Percentiles rank a stretch among this genome's conserved stretches.
phyloP scores from a whole-genome alignment of 805 yeast genomes.

The Pichia paraexigua region DNA sequence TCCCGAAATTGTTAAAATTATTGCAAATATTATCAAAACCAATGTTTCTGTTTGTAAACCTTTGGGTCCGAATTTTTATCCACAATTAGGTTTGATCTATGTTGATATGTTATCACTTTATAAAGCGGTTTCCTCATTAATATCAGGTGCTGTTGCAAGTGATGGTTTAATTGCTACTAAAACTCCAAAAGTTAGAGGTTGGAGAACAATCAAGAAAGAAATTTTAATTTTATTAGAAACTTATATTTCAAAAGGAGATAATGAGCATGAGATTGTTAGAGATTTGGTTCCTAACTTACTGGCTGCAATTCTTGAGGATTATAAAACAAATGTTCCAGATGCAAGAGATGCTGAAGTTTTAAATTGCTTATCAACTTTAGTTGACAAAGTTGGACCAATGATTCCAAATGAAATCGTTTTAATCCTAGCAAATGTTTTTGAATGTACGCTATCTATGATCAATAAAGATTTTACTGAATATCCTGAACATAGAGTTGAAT shows the following conservation, averaged over 20 bases:
- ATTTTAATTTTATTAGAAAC: constrained; percentile 82
- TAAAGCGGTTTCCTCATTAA: constrained; percentile 80
- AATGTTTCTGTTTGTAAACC: constrained; percentile 94
- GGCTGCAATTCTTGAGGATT: constrained; percentile 81
- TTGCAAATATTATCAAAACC: constrained; percentile 90
- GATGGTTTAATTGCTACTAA: constrained; percentile 89
- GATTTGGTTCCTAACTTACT: constrained; percentile 79
- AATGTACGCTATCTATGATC: constrained; percentile 91
- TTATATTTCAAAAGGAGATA: constrained; percentile 80
- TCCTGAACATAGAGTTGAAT: constrained; percentile 97
- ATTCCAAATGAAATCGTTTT: constrained; percentile 85
- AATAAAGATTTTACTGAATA: constrained; percentile 92
- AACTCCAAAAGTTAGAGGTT: constrained; percentile 89
- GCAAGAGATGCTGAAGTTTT: constrained; percentile 97
- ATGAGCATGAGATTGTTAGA: constrained; percentile 73
- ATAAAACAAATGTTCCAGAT: constrained; percentile 81
- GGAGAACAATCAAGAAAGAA: constrained; percentile 95
- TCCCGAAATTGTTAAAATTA: constrained; percentile 79
- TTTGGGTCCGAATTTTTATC: constrained; percentile 82
- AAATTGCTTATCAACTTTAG: constrained; percentile 88
- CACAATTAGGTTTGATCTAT: constrained; percentile 82
- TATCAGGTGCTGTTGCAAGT: constrained; percentile 66
- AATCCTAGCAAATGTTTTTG: constrained; percentile 85
- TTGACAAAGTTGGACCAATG: constrained; percentile 75
- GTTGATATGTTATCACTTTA: constrained; percentile 85